Evolutionary conservation across 176 grass and related monocot genomes (phyloP).

Genomic region (Oryza officinalis): DNA sequence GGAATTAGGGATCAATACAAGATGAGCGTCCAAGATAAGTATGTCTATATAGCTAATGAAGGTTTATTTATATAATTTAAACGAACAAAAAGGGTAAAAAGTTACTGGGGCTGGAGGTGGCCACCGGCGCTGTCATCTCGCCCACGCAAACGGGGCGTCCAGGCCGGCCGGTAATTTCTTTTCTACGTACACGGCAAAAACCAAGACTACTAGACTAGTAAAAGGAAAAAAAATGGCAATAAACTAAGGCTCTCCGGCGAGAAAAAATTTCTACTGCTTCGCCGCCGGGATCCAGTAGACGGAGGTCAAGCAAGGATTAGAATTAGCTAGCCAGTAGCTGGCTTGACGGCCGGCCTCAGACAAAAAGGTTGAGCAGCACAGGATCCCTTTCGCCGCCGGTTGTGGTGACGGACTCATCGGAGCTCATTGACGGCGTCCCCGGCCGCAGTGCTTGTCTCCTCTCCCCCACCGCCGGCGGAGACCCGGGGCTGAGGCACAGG

Average conservation of each 20-base stretch:
- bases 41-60: background rate
- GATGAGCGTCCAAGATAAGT: background rate
- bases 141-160: conserved; percentile 54
- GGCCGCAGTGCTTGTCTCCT: conserved; percentile 40
- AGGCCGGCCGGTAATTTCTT: conserved; percentile 46
- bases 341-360: conserved; percentile 23
- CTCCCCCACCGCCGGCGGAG: background rate
- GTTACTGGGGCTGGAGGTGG: conserved; percentile 1
- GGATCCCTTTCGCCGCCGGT: conserved; percentile 42
- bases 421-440: conserved; percentile 72
- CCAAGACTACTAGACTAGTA: background rate
- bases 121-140: conserved; percentile 62
- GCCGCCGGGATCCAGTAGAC: conserved; percentile 18
- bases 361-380: conserved; percentile 77
- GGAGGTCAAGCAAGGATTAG: conserved; percentile 6
- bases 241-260: conserved; percentile 41
- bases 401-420: conserved; percentile 68
- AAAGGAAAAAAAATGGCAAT: conserved; percentile 17
- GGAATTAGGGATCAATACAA: too few species aligned
- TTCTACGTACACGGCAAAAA: conserved; percentile 41
- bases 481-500: conserved; percentile 48
- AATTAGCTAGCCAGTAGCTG: background rate
- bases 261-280: conserved; percentile 1
- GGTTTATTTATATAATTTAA: conserved; percentile 1
- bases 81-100: background rate